These are phyloP conservation scores for Smallanthus sonchifolius DNA, from an alignment of 129 eudicot species.

Conservation along the genomic window DNA sequence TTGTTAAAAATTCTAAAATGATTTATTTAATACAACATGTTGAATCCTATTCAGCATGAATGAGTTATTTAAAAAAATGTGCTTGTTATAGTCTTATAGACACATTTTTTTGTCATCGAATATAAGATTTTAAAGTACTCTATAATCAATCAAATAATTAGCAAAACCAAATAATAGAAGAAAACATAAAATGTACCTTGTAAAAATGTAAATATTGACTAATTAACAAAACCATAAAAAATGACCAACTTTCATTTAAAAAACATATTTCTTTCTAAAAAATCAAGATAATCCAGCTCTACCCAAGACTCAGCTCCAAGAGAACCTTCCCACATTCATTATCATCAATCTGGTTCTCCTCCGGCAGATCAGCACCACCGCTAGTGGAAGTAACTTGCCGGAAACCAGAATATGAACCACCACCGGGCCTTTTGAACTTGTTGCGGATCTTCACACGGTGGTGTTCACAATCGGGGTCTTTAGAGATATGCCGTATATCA, in stretches of 20 bases:
- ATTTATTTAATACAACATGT: too few species aligned
- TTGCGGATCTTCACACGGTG: slow-evolving; percentile 16
- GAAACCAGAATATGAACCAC: not conserved
- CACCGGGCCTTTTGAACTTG: slow-evolving; percentile 25
- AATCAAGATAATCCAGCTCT: not conserved
- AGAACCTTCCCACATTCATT: slow-evolving; percentile 5
- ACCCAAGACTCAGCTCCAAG: slow-evolving; percentile 16
- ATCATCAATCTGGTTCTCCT: not conserved
- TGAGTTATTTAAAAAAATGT: too few species aligned
- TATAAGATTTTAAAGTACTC: not conserved
- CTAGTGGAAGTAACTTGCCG: not conserved
- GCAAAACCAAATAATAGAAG: not conserved
- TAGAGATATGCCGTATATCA: slow-evolving; percentile 49
- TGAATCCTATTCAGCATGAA: too few species aligned
- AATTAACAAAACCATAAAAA: not conserved
- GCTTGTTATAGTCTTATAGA: too few species aligned
- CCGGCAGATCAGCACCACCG: not conserved
- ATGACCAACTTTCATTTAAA: not conserved
- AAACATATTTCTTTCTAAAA: not conserved
- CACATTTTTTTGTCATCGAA: too few species aligned
- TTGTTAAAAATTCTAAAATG: too few species aligned
- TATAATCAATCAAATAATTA: not conserved
- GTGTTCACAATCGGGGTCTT: not conserved
- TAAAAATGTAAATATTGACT: not conserved
- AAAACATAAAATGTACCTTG: not conserved